Percentiles rank a stretch among this genome's conserved stretches.
Conservation (phyloP, 169 alveolate genomes). For the Cryptosporidium sp. region DNA sequence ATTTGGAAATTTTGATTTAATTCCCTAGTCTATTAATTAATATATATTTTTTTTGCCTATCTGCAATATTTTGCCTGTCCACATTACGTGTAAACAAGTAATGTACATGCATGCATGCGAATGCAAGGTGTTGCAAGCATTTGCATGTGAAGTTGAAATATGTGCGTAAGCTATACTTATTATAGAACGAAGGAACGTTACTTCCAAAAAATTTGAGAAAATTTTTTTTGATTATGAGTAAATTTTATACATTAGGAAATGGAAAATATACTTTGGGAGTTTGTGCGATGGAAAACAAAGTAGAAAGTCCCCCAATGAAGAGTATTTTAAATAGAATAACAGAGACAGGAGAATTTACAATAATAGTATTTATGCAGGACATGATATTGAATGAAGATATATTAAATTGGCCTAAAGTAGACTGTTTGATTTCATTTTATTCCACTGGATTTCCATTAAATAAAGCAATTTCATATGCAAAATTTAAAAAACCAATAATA, state of each 20-base stretch:
- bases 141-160: not conserved
- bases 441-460: slow-evolving; percentile 91
- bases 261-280: slow-evolving; percentile 87
- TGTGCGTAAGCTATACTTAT: not conserved
- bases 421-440: slow-evolving; percentile 91
- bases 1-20: not conserved
- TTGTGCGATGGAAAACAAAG: slow-evolving; percentile 91
- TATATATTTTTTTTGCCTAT: not conserved
- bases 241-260: slow-evolving; percentile 28
- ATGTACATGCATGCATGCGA: slow-evolving; percentile 16
- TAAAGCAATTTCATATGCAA: slow-evolving; percentile 87
- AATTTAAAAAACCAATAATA: slow-evolving; percentile 82
- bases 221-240: not conserved
- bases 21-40: not conserved
- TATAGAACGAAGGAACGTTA: not conserved
- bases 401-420: slow-evolving; percentile 92
- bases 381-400: slow-evolving; percentile 85
- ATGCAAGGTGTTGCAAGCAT: not conserved
- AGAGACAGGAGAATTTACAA: slow-evolving; percentile 86
- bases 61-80: slow-evolving; percentile 7
- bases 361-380: slow-evolving; percentile 87
- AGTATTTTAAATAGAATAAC: slow-evolving; percentile 85
- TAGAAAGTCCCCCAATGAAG: slow-evolving; percentile 89
- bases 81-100: slow-evolving; percentile 1
- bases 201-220: not conserved